phyloP scores from a whole-genome alignment of 2,329 filamentous ascomycete species.

The Fusarium sp. region DNA sequence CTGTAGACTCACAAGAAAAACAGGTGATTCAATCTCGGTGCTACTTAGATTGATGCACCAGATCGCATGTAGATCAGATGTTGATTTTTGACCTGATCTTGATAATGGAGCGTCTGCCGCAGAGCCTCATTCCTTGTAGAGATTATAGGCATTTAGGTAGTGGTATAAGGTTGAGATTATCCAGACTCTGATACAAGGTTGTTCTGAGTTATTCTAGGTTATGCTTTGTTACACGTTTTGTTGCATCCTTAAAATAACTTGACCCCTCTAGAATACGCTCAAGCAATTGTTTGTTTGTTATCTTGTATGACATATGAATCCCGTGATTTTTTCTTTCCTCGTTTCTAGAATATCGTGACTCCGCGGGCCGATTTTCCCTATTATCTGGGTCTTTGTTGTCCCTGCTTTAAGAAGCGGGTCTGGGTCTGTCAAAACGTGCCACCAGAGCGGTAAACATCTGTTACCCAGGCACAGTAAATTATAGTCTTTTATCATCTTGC shows the following conservation, averaged over 20 bases:
- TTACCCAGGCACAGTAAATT: background rate
- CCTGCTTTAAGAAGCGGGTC: constrained; percentile 12
- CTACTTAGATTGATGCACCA: constrained; percentile 19
- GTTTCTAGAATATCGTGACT: constrained; percentile 27
- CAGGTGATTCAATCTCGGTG: constrained; percentile 29
- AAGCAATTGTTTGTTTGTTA: background rate
- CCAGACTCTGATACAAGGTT: background rate
- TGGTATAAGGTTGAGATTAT: background rate
- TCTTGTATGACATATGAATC: constrained; percentile 19
- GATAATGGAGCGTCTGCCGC: constrained; percentile 12
- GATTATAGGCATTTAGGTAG: no score
- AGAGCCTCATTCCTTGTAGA: constrained; percentile 21
- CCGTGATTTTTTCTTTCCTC: constrained; percentile 14
- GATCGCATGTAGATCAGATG: constrained; percentile 31
- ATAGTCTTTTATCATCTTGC: background rate
- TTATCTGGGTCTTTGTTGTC: constrained; percentile 15
- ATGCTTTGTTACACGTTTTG: background rate
- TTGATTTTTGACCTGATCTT: constrained; percentile 21
- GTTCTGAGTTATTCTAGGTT: background rate
- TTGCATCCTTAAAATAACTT: constrained; percentile 5
- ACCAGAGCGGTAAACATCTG: background rate
- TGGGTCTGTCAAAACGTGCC: background rate
- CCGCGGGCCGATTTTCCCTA: constrained; percentile 21
- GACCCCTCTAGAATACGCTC: background rate
- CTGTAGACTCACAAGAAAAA: constrained; percentile 1